These are phyloP conservation scores for Phytopythium aichiense DNA, from an alignment of 352 stramenopile species.

Conservation along the genomic window DNA sequence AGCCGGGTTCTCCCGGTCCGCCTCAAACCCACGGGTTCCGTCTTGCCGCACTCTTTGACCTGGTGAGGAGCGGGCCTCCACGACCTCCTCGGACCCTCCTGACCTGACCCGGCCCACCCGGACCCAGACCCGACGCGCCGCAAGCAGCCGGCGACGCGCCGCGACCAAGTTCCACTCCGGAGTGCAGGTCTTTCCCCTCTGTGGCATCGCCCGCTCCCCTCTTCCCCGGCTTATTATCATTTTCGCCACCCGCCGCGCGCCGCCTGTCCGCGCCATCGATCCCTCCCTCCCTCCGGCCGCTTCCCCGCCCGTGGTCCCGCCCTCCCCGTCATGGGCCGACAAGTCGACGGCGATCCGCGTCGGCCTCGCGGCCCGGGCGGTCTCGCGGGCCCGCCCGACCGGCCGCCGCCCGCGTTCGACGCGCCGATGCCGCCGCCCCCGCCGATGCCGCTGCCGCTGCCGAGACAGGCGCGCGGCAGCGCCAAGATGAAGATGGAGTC, in stretches of 20 bases:
- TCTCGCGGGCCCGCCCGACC: conserved; percentile 14
- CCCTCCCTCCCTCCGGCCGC: background rate
- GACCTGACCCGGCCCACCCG: background rate
- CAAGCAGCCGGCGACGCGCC: conserved; percentile 1
- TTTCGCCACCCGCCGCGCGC: conserved; percentile 4
- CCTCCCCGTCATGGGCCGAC: conserved; percentile 22
- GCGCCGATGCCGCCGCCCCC: conserved; percentile 7
- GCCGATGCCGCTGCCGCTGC: conserved; percentile 4
- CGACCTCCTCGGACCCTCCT: no score
- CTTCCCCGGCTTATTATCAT: conserved; percentile 2
- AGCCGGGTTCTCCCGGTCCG: background rate
- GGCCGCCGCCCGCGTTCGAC: conserved; percentile 19
- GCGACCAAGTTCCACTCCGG: background rate
- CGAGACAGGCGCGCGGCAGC: conserved; percentile 8
- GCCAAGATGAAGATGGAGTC: conserved; percentile 51
- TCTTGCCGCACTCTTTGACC: background rate
- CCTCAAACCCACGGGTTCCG: background rate
- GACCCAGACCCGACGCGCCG: background rate
- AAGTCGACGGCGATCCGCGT: conserved; percentile 32
- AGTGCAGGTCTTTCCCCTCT: conserved; percentile 4
- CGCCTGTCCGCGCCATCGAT: background rate
- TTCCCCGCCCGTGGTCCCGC: no score
- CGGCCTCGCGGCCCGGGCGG: conserved; percentile 15
- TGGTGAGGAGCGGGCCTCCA: background rate
- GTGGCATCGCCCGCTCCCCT: conserved; percentile 1